These are phyloP conservation scores for Penicillium sclerotigenum DNA, from an alignment of 2,329 filamentous ascomycete genomes.

Conservation along the genomic window DNA sequence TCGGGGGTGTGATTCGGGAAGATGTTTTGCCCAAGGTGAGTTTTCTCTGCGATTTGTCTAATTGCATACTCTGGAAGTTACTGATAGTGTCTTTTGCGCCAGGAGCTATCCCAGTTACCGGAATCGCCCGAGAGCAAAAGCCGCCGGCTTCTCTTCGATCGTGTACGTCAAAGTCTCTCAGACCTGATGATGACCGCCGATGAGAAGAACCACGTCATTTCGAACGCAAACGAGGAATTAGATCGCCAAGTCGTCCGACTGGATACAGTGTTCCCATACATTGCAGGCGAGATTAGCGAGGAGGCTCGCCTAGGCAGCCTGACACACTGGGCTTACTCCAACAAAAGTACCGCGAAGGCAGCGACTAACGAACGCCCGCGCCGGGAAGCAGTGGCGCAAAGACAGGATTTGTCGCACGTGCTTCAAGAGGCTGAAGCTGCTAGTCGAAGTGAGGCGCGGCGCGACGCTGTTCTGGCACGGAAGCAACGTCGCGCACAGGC, in stretches of 20 bases:
- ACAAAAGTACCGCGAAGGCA: slow-evolving; percentile 62
- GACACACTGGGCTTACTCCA: slow-evolving; percentile 93
- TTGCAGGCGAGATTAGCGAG: slow-evolving; percentile 87
- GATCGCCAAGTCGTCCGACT: slow-evolving; percentile 80
- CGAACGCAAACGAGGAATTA: slow-evolving; percentile 85
- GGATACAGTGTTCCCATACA: slow-evolving; percentile 80
- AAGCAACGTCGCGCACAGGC: slow-evolving; percentile 69
- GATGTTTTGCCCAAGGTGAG: slow-evolving; percentile 33
- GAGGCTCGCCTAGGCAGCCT: slow-evolving; percentile 89
- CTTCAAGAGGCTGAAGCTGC: slow-evolving; percentile 79
- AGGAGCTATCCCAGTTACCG: slow-evolving; percentile 30
- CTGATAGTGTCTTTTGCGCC: slow-evolving; percentile 4
- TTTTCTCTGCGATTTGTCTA: slow-evolving; percentile 1
- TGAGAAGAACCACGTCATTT: slow-evolving; percentile 96
- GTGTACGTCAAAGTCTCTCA: slow-evolving; percentile 72
- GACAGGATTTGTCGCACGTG: slow-evolving; percentile 62
- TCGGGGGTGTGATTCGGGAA: slow-evolving; percentile 34
- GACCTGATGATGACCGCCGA: slow-evolving; percentile 88
- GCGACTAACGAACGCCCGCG: slow-evolving; percentile 67
- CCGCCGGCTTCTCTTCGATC: slow-evolving; percentile 69
- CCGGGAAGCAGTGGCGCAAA: slow-evolving; percentile 72
- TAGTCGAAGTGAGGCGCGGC: slow-evolving; percentile 76
- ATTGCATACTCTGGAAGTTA: background rate
- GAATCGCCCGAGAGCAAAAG: slow-evolving; percentile 38
- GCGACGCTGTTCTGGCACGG: slow-evolving; percentile 75